A percentile compares a stretch with the other conserved stretches of the same genome.
Conservation (phyloP, 2,329 filamentous ascomycete species). For the Xylaria multiplex region DNA sequence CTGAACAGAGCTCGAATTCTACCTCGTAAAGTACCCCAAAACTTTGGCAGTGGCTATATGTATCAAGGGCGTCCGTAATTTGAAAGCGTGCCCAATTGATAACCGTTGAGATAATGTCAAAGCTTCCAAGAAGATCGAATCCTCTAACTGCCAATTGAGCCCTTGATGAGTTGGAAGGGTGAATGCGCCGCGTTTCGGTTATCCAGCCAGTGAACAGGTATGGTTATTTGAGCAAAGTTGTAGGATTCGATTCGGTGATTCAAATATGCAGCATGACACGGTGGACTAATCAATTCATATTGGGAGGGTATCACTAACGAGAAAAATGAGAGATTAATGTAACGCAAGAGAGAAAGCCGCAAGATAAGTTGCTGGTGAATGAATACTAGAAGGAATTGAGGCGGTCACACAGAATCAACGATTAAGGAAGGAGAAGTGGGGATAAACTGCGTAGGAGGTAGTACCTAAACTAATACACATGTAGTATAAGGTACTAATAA, state of each 20-base stretch:
- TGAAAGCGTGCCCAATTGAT: neutral
- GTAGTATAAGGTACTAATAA: too few species aligned
- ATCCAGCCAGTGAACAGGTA: neutral
- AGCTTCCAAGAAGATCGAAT: slow-evolving; percentile 1
- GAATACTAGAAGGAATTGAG: slow-evolving; percentile 11
- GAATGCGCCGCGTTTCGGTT: slow-evolving; percentile 1
- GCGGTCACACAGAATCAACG: slow-evolving; percentile 30
- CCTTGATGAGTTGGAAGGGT: neutral
- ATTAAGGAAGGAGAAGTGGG: slow-evolving; percentile 5
- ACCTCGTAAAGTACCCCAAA: neutral
- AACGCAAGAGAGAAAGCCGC: slow-evolving; percentile 3
- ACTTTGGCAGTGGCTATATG: neutral
- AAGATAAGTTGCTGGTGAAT: neutral
- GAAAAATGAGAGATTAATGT: slow-evolving; percentile 6
- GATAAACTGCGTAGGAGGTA: neutral
- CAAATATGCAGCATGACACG: neutral
- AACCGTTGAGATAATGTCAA: neutral
- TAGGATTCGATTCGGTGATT: slow-evolving; percentile 3
- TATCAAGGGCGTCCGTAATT: neutral
- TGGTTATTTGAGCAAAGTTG: slow-evolving; percentile 11
- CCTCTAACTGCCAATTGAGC: neutral
- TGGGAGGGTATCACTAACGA: neutral
- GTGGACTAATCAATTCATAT: neutral
- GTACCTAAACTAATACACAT: too few species aligned
- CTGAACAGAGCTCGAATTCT: slow-evolving; percentile 2